Conservation (phyloP, 768 basidiomycete genomes). For the Lyophyllum atratum region DNA sequence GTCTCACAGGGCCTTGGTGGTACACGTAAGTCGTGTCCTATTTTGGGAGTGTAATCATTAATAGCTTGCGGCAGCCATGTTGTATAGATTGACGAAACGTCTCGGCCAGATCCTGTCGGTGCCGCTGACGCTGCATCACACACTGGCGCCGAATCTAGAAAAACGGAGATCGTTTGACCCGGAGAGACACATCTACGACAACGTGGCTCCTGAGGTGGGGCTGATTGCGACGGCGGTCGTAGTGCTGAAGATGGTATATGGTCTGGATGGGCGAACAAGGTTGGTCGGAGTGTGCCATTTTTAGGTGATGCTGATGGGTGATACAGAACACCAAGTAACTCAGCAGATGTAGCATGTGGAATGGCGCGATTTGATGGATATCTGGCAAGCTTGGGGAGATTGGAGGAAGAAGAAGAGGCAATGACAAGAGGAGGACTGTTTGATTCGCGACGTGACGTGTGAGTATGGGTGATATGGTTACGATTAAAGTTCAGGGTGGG, state of each 20-base stretch:
- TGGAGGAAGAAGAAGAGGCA: slow-evolving; percentile 35
- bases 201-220: slow-evolving; percentile 67
- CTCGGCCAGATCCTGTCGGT: slow-evolving; percentile 56
- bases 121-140: slow-evolving; percentile 60
- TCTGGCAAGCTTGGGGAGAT: slow-evolving; percentile 39
- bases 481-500: neutral
- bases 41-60: slow-evolving; percentile 17
- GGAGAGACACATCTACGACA: slow-evolving; percentile 57
- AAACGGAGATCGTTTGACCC: slow-evolving; percentile 39
- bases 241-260: slow-evolving; percentile 84
- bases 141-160: slow-evolving; percentile 45
- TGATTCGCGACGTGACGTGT: slow-evolving; percentile 49
- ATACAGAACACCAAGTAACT: slow-evolving; percentile 43
- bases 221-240: slow-evolving; percentile 62
- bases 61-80: slow-evolving; percentile 45
- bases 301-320: slow-evolving; percentile 2
- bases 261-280: slow-evolving; percentile 68
- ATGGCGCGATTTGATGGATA: slow-evolving; percentile 56
- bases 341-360: slow-evolving; percentile 60
- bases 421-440: slow-evolving; percentile 36
- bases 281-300: slow-evolving; percentile 26
- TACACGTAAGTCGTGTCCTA: slow-evolving; percentile 58
- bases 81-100: slow-evolving; percentile 67
- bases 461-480: slow-evolving; percentile 22
- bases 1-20: slow-evolving; percentile 62